Conservation (phyloP, 2,329 filamentous ascomycete genomes). For the Colletotrichum lupini region DNA sequence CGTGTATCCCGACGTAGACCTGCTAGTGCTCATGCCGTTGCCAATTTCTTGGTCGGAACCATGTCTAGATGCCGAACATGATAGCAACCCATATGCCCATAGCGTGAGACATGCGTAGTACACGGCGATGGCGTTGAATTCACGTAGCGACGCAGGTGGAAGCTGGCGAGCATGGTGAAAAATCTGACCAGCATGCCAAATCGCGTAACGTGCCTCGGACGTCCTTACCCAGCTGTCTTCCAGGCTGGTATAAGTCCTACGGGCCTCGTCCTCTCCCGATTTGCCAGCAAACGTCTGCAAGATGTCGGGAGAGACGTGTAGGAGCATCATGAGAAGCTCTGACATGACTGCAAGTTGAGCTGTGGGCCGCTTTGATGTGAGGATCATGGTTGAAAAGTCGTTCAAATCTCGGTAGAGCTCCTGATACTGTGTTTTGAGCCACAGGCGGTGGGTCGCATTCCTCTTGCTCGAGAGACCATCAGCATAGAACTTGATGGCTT, state of each 20-base stretch:
- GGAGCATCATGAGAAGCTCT: slow-evolving; percentile 39
- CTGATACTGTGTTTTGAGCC: slow-evolving; percentile 45
- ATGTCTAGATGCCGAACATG: slow-evolving; percentile 10
- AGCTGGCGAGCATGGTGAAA: slow-evolving; percentile 38
- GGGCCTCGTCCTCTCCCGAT: slow-evolving; percentile 51
- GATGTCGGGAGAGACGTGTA: slow-evolving; percentile 54
- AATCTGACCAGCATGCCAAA: slow-evolving; percentile 45
- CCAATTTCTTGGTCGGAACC: slow-evolving; percentile 15
- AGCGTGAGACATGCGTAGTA: slow-evolving; percentile 44
- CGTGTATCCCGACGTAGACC: not conserved
- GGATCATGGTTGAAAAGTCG: slow-evolving; percentile 40
- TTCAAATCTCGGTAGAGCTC: slow-evolving; percentile 44
- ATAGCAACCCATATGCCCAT: slow-evolving; percentile 39
- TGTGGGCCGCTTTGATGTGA: slow-evolving; percentile 29
- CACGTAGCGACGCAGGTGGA: slow-evolving; percentile 36
- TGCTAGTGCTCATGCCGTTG: not conserved
- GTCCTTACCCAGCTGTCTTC: slow-evolving; percentile 48
- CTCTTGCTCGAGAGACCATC: slow-evolving; percentile 26
- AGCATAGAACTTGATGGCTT: slow-evolving; percentile 43
- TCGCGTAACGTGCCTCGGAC: slow-evolving; percentile 45
- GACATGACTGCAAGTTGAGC: slow-evolving; percentile 33
- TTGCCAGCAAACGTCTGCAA: slow-evolving; percentile 56
- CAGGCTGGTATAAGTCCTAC: slow-evolving; percentile 45
- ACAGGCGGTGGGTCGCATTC: slow-evolving; percentile 39
- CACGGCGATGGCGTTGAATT: slow-evolving; percentile 40